Percentiles rank a stretch among this genome's conserved stretches.
Conservation (phyloP, 495 filamentous ascomycete genomes). For the Penicillium salamii region DNA sequence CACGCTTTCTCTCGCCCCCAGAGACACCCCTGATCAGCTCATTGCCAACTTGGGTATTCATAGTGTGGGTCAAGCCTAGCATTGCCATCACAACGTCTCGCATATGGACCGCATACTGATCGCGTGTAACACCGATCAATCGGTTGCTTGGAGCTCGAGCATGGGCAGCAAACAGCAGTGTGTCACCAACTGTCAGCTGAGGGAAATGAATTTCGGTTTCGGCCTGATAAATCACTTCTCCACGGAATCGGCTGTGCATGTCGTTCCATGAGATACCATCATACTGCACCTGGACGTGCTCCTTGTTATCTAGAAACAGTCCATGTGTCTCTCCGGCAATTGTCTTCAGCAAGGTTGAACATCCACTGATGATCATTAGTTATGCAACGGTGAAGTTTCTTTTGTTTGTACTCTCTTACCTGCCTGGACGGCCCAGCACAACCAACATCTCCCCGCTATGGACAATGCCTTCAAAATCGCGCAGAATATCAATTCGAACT, state of each 20-base stretch:
- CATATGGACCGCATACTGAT: slow-evolving; percentile 61
- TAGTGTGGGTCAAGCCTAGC: slow-evolving; percentile 72
- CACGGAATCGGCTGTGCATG: slow-evolving; percentile 66
- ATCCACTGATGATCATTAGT: slow-evolving; percentile 51
- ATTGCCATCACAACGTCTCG: slow-evolving; percentile 77
- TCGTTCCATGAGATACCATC: slow-evolving; percentile 53
- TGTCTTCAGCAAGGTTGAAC: slow-evolving; percentile 76
- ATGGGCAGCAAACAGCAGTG: slow-evolving; percentile 63
- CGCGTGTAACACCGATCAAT: slow-evolving; percentile 49
- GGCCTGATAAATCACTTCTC: slow-evolving; percentile 70
- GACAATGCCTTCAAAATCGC: slow-evolving; percentile 76
- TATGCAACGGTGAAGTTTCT: neutral
- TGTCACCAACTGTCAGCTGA: slow-evolving; percentile 68
- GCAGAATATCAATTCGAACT: slow-evolving; percentile 67
- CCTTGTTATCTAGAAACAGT: slow-evolving; percentile 54
- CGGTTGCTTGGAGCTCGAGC: slow-evolving; percentile 57
- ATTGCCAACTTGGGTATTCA: slow-evolving; percentile 76
- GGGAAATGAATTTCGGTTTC: slow-evolving; percentile 73
- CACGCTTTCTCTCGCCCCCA: slow-evolving; percentile 80
- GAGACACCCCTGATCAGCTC: slow-evolving; percentile 76
- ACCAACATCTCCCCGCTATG: slow-evolving; percentile 76
- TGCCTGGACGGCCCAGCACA: slow-evolving; percentile 73
- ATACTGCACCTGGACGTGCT: slow-evolving; percentile 68
- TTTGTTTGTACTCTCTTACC: slow-evolving; percentile 14
- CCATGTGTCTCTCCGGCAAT: slow-evolving; percentile 76